Base-by-base conservation (phyloP, 2,329 filamentous ascomycete species). In the Pezicula radicicola region DNA sequence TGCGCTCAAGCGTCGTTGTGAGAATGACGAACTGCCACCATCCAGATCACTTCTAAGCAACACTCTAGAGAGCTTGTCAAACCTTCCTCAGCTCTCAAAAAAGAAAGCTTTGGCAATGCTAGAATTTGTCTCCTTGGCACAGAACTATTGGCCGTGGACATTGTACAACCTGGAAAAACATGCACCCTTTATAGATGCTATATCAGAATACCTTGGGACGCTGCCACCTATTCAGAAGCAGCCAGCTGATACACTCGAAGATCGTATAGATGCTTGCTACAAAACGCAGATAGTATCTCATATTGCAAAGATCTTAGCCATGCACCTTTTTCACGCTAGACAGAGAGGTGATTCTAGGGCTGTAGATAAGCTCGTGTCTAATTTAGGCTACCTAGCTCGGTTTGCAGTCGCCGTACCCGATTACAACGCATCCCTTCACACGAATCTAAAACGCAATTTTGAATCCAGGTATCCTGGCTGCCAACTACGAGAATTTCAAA, bases 101-200 rank as follows among this genome's bases (percentile, higher is more conserved):
- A 74, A 75, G 33, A 82, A 91, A 56, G 83, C 86, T 4, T 74
- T 91, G 19, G 84, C 88, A 1, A 84, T 97, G 61, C 77, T 99
- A 15, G 86, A 93, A 61, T 97, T 97, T 67, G 83, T 97, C 36
- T 85, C 89, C 2, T 84, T 88, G 3, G 89, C 93, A 4, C 92
- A 97, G 65, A 94, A 96, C 68, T 89, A 91, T 65, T 97, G 93
- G 93, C 88, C 92, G 1, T 96, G 93, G 90, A 92, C 91, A 1
- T 91, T 95, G 51, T 87, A 89, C 51, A 85, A 88, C 37, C 74
- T 96, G 35, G 83, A 88, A 55, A 85, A 85, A 53, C 88, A 96
- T 62, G 78, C 81, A 1, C 75, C 77, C 0, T 93, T 96, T 63
- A 79, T 97, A 51, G 76, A 83, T 40, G 82, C 83, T 50, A 78